These are phyloP conservation scores for Tylopilus intermedius DNA, from an alignment of 768 basidiomycete species.

Conservation along the genomic window DNA sequence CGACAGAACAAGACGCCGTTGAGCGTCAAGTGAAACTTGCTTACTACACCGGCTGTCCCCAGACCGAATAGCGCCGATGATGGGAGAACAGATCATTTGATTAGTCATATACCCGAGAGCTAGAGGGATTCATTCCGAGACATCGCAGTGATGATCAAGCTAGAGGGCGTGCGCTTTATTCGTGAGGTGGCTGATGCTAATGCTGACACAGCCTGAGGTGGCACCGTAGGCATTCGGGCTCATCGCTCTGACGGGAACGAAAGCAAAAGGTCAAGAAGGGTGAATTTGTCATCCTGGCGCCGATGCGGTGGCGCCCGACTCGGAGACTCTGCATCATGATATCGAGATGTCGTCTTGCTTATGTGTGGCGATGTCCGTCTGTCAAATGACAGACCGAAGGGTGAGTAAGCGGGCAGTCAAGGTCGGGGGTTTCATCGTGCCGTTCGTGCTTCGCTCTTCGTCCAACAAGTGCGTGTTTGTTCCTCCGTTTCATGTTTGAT, in stretches of 20 bases:
- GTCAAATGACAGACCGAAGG: slow-evolving; percentile 72
- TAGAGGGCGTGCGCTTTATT: slow-evolving; percentile 62
- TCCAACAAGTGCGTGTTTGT: slow-evolving; percentile 55
- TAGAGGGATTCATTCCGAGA: too few species aligned
- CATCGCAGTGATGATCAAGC: slow-evolving; percentile 72
- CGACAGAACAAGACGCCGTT: background rate
- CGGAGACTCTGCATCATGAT: too few species aligned
- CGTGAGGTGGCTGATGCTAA: slow-evolving; percentile 1
- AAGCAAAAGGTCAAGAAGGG: slow-evolving; percentile 29
- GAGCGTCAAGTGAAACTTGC: background rate
- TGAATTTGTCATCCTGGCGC: slow-evolving; percentile 60
- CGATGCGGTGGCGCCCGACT: slow-evolving; percentile 41
- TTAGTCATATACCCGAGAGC: slow-evolving; percentile 43
- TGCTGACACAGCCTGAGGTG: background rate
- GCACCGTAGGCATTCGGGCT: slow-evolving; percentile 52
- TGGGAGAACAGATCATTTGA: slow-evolving; percentile 72
- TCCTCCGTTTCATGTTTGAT: slow-evolving; percentile 75
- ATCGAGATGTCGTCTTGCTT: background rate
- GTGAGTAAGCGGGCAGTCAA: slow-evolving; percentile 29
- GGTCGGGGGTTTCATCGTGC: background rate
- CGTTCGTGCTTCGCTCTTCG: slow-evolving; percentile 40
- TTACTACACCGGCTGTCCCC: too few species aligned
- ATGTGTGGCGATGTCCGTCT: slow-evolving; percentile 56
- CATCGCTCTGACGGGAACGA: slow-evolving; percentile 55
- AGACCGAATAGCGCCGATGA: too few species aligned